phyloP scores from a whole-genome alignment of 1,284 basidiomycete species.

The Rhodotorula glutinis region DNA sequence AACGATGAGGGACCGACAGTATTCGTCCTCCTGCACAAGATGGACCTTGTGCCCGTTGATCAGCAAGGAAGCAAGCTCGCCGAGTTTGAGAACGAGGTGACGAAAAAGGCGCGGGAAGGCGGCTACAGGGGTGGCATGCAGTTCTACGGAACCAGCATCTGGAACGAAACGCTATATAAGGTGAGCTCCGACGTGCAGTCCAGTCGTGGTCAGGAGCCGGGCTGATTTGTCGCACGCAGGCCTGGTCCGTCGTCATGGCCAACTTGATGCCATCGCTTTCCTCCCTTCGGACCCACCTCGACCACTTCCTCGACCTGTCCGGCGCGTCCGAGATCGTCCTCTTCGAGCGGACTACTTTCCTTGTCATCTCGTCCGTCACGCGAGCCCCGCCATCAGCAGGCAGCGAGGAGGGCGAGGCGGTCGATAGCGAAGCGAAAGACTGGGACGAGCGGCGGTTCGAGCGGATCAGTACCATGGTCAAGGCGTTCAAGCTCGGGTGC shows the following conservation, averaged over 20 bases:
- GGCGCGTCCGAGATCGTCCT: conserved; percentile 89
- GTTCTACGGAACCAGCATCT: conserved; percentile 89
- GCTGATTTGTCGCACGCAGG: conserved; percentile 54
- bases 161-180: conserved; percentile 95
- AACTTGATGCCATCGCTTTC: conserved; percentile 91
- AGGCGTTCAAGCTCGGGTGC: conserved; percentile 89
- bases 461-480: conserved; percentile 91
- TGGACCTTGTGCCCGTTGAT: conserved; percentile 60
- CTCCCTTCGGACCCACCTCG: conserved; percentile 80
- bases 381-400: conserved; percentile 14
- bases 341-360: conserved; percentile 95
- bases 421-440: conserved; percentile 39
- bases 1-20: conserved; percentile 35
- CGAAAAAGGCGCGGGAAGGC: conserved; percentile 33
- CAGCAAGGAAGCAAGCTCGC: conserved; percentile 58
- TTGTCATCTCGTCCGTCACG: conserved; percentile 63
- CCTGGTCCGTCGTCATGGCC: conserved; percentile 97
- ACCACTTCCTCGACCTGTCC: conserved; percentile 77
- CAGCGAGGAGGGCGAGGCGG: conserved; percentile 51
- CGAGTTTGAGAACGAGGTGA: conserved; percentile 38
- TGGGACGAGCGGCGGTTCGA: conserved; percentile 79
- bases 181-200: conserved; percentile 51
- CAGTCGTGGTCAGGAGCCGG: no score
- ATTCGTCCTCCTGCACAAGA: conserved; percentile 94
- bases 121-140: conserved; percentile 42